A percentile compares a stretch with the other conserved stretches of the same genome.
Evolutionary conservation across 306 rosid species (phyloP).

Genomic region (Arachis hypogaea): DNA sequence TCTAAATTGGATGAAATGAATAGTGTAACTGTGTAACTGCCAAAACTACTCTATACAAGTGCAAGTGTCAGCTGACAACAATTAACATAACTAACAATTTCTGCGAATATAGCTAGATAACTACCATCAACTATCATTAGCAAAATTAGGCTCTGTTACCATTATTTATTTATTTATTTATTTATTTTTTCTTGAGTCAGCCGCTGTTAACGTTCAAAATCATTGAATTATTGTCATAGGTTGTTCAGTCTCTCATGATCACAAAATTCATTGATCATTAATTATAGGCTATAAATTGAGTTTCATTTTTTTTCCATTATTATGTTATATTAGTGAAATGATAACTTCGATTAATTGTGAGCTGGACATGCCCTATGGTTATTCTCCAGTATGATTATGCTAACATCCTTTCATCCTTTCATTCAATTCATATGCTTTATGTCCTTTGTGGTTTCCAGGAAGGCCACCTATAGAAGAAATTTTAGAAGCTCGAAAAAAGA

Average conservation of each 20-base stretch:
- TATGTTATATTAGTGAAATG: neutral
- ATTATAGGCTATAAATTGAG: neutral
- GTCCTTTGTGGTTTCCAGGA: constrained; percentile 53
- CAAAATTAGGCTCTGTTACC: too few species aligned
- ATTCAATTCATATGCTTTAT: neutral
- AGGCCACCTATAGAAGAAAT: constrained; percentile 80
- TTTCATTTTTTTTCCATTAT: constrained; percentile 17
- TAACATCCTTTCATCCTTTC: constrained; percentile 4
- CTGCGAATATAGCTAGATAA: too few species aligned
- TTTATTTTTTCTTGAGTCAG: too few species aligned
- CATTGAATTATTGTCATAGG: neutral
- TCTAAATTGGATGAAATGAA: too few species aligned
- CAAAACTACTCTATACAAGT: too few species aligned
- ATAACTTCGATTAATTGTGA: constrained; percentile 16
- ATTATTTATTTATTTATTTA: too few species aligned
- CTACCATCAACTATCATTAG: too few species aligned
- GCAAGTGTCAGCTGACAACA: too few species aligned
- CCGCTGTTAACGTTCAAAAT: too few species aligned
- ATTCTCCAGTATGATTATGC: constrained; percentile 25
- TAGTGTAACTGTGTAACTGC: too few species aligned
- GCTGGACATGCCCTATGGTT: constrained; percentile 16
- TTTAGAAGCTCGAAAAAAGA: constrained; percentile 64
- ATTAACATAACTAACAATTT: too few species aligned
- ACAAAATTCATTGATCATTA: constrained; percentile 18
- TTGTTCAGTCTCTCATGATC: constrained; percentile 15